A percentile compares a stretch with the other conserved stretches of the same genome.
Conservation (phyloP, 2,329 filamentous ascomycete genomes). For the Fusarium begoniae region DNA sequence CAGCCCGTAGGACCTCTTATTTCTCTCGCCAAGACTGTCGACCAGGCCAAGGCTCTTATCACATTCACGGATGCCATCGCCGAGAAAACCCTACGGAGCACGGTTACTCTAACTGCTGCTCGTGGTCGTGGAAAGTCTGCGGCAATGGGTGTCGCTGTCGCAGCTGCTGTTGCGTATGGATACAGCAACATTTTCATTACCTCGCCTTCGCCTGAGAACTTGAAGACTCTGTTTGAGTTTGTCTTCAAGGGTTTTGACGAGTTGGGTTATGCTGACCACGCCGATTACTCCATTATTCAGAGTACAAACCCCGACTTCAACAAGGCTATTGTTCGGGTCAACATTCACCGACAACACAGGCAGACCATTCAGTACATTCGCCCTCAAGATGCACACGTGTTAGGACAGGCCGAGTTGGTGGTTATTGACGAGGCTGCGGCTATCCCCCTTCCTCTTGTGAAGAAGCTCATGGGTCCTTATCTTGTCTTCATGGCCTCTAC, state of each 20-base stretch:
- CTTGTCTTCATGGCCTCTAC: slow-evolving; percentile 99
- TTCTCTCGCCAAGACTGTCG: slow-evolving; percentile 86
- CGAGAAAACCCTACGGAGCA: slow-evolving; percentile 94
- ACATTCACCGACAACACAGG: slow-evolving; percentile 91
- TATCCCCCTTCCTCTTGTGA: slow-evolving; percentile 90
- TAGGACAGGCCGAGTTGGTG: slow-evolving; percentile 93
- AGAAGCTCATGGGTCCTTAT: slow-evolving; percentile 95
- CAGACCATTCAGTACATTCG: slow-evolving; percentile 99
- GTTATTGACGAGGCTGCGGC: slow-evolving; percentile 98
- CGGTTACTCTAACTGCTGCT: slow-evolving; percentile 90
- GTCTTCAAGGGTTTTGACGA: slow-evolving; percentile 98
- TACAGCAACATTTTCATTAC: slow-evolving; percentile 99
- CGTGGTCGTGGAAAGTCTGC: slow-evolving; percentile 97
- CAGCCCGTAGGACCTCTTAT: slow-evolving; percentile 88
- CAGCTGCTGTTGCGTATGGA: slow-evolving; percentile 91
- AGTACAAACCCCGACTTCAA: slow-evolving; percentile 99
- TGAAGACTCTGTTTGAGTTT: slow-evolving; percentile 98
- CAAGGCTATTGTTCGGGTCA: slow-evolving; percentile 97
- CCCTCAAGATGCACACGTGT: slow-evolving; percentile 92
- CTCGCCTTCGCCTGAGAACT: slow-evolving; percentile 94
- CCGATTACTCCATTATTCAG: slow-evolving; percentile 97
- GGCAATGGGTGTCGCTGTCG: slow-evolving; percentile 91
- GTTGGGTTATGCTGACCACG: slow-evolving; percentile 90
- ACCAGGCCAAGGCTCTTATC: slow-evolving; percentile 95
- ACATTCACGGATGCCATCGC: slow-evolving; percentile 97